Evolutionary conservation across 2,329 filamentous ascomycete species (phyloP).

Genomic region (Zarea fungicola): DNA sequence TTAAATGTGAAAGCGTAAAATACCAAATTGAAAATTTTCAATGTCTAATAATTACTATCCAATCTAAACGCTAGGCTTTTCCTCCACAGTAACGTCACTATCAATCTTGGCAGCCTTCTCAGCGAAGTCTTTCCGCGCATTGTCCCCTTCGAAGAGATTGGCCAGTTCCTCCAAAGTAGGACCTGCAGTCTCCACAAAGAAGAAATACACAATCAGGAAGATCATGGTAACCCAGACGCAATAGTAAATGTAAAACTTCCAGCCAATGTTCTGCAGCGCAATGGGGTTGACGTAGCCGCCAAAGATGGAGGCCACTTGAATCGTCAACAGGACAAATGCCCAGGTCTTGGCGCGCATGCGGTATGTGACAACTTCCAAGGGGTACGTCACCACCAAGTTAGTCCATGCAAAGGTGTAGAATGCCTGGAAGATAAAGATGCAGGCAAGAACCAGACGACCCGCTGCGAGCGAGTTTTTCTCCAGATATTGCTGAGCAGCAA

Average conservation of each 20-base stretch:
- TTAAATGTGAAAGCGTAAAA: too few relatives aligned
- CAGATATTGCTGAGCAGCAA: constrained; percentile 32
- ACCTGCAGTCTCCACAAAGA: constrained; percentile 34
- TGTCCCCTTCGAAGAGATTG: constrained; percentile 20
- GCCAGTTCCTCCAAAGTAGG: constrained; percentile 32
- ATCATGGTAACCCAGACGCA: constrained; percentile 34
- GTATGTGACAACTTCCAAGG: constrained; percentile 36
- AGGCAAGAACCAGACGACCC: constrained; percentile 33
- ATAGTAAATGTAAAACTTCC: constrained; percentile 38
- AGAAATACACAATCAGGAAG: constrained; percentile 34
- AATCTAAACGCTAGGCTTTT: constrained; percentile 3
- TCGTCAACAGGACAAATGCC: constrained; percentile 35
- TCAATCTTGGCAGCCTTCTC: constrained; percentile 16
- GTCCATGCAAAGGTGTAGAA: constrained; percentile 41
- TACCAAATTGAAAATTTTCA: too few relatives aligned
- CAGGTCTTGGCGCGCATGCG: constrained; percentile 38
- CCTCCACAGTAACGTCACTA: constrained; percentile 11
- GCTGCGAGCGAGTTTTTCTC: constrained; percentile 26
- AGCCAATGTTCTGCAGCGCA: constrained; percentile 31
- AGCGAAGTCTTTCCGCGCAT: constrained; percentile 11
- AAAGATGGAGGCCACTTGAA: constrained; percentile 33
- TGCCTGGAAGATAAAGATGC: constrained; percentile 37
- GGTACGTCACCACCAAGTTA: constrained; percentile 37
- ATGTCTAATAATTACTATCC: too few relatives aligned
- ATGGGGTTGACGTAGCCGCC: constrained; percentile 36